Evolutionary conservation across 805 yeast genomes (phyloP).

Genomic region (Sugiyamaella boreocaroliniensis): DNA sequence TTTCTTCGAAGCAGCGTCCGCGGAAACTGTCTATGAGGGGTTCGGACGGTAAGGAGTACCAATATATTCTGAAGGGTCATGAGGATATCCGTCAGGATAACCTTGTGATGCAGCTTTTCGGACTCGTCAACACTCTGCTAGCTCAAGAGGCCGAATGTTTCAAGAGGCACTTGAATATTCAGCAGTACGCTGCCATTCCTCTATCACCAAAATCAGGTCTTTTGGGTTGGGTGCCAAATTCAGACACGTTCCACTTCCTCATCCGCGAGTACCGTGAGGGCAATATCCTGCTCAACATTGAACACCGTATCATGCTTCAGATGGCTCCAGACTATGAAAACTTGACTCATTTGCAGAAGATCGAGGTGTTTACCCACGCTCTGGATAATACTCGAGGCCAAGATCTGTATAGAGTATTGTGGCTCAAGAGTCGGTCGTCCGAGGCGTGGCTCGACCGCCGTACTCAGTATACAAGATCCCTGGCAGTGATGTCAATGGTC

Average conservation of each 20-base stretch:
- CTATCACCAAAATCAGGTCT: conserved; percentile 95
- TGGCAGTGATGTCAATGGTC: conserved; percentile 98
- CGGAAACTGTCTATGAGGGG: conserved; percentile 75
- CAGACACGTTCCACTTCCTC: conserved; percentile 91
- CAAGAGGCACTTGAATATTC: conserved; percentile 90
- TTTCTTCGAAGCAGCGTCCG: conserved; percentile 94
- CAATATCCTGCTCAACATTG: conserved; percentile 82
- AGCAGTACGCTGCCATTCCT: conserved; percentile 89
- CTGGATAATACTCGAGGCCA: conserved; percentile 93
- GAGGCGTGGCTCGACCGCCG: conserved; percentile 98
- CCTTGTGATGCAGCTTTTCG: conserved; percentile 95
- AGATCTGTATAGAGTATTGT: conserved; percentile 87
- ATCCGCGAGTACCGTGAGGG: conserved; percentile 90
- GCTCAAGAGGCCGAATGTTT: conserved; percentile 91
- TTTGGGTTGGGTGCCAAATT: conserved; percentile 94
- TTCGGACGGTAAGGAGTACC: conserved; percentile 86
- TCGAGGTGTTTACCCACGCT: conserved; percentile 95
- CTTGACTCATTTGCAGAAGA: conserved; percentile 80
- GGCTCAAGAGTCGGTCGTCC: conserved; percentile 93
- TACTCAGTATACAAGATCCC: conserved; percentile 89
- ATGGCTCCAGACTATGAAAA: conserved; percentile 97
- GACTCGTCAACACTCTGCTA: conserved; percentile 84
- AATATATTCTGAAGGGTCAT: conserved; percentile 81
- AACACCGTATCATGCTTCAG: conserved; percentile 91
- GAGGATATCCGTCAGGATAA: conserved; percentile 98